phyloP scores from a whole-genome alignment of 2,329 filamentous ascomycete genomes.

The Clarireedia paspali region DNA sequence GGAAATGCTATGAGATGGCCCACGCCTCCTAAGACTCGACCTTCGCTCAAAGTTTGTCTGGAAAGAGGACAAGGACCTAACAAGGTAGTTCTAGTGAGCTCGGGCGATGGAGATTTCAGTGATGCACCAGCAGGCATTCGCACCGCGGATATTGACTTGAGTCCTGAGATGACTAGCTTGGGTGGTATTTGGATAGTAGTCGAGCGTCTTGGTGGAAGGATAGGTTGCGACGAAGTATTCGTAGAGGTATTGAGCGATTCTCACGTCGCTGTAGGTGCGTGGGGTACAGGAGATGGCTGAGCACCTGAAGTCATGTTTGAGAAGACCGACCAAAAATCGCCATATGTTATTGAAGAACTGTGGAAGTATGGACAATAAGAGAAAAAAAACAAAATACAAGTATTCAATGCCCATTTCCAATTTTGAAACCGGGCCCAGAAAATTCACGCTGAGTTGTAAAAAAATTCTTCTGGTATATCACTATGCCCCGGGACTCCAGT shows the following conservation, averaged over 20 bases:
- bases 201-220: constrained; percentile 59
- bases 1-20: constrained; percentile 13
- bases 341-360: not conserved
- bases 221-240: constrained; percentile 40
- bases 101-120: constrained; percentile 65
- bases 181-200: constrained; percentile 72
- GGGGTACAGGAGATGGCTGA: constrained; percentile 26
- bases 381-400: not conserved
- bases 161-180: constrained; percentile 47
- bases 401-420: not conserved
- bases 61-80: constrained; percentile 67
- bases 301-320: not conserved
- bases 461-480: constrained; percentile 5
- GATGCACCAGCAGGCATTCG: constrained; percentile 60
- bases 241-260: constrained; percentile 40
- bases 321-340: not conserved
- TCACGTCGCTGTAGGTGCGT: constrained; percentile 28
- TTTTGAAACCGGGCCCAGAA: not conserved
- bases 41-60: constrained; percentile 61
- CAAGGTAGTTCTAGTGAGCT: constrained; percentile 55
- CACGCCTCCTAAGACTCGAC: constrained; percentile 20
- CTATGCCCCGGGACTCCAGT: constrained; percentile 5
- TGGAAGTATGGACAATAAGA: constrained; percentile 4
- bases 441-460: not conserved
- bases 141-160: constrained; percentile 67